phyloP scores from a whole-genome alignment of 2,329 filamentous ascomycete species.

The Aspergillus neoniger region DNA sequence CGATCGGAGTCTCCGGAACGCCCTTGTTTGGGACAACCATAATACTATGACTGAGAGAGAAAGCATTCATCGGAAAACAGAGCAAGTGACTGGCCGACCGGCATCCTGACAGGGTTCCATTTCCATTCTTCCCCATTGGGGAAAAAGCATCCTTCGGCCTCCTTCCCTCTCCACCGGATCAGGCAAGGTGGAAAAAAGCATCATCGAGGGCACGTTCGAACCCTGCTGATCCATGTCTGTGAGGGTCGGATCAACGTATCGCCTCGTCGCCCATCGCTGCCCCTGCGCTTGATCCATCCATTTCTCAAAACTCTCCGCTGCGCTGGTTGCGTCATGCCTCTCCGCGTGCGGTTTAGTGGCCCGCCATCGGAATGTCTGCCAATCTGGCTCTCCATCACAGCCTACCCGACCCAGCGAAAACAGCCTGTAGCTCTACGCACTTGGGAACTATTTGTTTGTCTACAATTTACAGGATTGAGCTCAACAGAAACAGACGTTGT shows the following conservation, averaged over 20 bases:
- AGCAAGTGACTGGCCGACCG: neutral
- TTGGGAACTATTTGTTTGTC: neutral
- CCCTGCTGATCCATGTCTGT: neutral
- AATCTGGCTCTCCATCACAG: neutral
- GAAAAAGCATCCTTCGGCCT: neutral
- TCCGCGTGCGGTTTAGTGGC: constrained; percentile 16
- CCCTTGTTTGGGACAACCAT: neutral
- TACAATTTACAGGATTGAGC: neutral
- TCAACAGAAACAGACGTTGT: neutral
- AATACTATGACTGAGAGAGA: neutral
- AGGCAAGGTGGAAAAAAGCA: constrained; percentile 8
- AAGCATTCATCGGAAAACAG: neutral
- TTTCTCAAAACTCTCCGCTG: neutral
- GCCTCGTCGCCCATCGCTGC: neutral
- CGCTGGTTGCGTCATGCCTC: constrained; percentile 16
- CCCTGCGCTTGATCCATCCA: neutral
- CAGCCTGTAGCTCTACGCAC: neutral
- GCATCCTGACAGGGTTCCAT: constrained; percentile 1
- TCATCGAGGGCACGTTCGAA: neutral
- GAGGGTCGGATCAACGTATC: neutral
- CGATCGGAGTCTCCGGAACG: neutral
- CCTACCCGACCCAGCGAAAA: neutral
- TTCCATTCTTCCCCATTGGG: neutral
- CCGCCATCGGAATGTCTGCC: constrained; percentile 10
- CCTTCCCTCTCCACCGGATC: constrained; percentile 3